These are phyloP conservation scores for Paraleonurus japonicus DNA, from an alignment of 257 asterid species.

Conservation along the genomic window DNA sequence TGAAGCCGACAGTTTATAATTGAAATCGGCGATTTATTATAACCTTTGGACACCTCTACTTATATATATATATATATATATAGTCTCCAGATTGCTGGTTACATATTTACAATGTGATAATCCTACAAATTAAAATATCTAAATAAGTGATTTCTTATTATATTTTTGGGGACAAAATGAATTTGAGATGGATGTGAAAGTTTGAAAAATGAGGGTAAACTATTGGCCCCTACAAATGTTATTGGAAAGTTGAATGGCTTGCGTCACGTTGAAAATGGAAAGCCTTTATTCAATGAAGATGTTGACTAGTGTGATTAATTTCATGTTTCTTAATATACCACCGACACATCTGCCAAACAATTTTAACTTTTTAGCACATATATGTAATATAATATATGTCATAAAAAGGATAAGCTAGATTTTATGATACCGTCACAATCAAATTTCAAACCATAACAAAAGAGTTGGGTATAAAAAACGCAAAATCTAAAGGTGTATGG, in stretches of 20 bases:
- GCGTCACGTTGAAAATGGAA: conserved; percentile 1
- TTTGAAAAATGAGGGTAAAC: background rate
- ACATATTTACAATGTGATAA: too few species aligned
- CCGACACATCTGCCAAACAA: conserved; percentile 4
- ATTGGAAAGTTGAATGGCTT: background rate
- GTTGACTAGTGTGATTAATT: background rate
- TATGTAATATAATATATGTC: background rate
- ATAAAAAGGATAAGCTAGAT: too few species aligned
- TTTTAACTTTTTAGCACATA: background rate
- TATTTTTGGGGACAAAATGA: background rate
- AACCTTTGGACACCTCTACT: too few species aligned
- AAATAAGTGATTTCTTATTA: background rate
- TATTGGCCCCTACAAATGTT: background rate
- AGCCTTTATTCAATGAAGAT: background rate
- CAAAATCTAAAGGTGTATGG: too few species aligned
- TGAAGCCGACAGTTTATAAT: too few species aligned
- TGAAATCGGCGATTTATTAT: too few species aligned
- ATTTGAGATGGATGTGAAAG: background rate
- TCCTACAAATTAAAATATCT: background rate
- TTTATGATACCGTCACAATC: background rate
- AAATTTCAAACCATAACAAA: background rate
- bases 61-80: too few species aligned
- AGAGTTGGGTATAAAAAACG: too few species aligned
- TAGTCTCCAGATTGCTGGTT: too few species aligned
- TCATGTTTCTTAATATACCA: background rate